These are phyloP conservation scores for Ulmus americana DNA, from an alignment of 331 rosid genomes.

Conservation along the genomic window DNA sequence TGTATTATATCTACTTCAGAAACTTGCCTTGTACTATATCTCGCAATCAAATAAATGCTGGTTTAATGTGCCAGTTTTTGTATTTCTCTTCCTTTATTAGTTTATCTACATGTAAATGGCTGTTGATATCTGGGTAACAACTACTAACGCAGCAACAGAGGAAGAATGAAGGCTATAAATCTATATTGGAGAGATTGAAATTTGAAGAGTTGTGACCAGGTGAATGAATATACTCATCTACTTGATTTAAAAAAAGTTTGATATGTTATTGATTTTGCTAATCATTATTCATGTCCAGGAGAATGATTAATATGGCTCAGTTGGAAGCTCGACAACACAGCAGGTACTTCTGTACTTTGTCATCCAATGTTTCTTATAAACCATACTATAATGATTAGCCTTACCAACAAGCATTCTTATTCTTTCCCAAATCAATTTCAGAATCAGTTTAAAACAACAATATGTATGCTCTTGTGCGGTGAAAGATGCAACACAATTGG, in stretches of 20 bases:
- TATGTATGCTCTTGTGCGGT: no score
- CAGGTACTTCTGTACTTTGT: background rate
- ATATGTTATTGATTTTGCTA: background rate
- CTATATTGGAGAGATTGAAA: no score
- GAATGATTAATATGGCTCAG: background rate
- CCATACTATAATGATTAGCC: no score
- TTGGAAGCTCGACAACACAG: background rate
- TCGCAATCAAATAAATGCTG: conserved; percentile 26
- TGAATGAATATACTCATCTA: conserved; percentile 1
- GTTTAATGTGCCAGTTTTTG: conserved; percentile 12
- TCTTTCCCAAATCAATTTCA: no score
- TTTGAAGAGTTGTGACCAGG: background rate
- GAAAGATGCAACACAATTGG: no score
- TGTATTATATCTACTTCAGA: conserved; percentile 16
- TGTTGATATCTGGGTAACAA: background rate
- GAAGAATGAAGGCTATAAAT: no score
- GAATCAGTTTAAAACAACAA: no score
- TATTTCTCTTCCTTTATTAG: background rate
- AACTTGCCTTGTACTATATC: conserved; percentile 3
- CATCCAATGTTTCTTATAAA: background rate
- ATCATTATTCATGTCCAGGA: background rate
- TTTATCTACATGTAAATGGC: background rate
- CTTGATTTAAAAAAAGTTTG: background rate
- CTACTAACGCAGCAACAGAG: no score
- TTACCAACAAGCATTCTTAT: no score